A percentile compares a stretch with the other conserved stretches of the same genome.
These are phyloP conservation scores for Penicillium chermesinum DNA, from an alignment of 495 filamentous ascomycete species.

Conservation along the genomic window DNA sequence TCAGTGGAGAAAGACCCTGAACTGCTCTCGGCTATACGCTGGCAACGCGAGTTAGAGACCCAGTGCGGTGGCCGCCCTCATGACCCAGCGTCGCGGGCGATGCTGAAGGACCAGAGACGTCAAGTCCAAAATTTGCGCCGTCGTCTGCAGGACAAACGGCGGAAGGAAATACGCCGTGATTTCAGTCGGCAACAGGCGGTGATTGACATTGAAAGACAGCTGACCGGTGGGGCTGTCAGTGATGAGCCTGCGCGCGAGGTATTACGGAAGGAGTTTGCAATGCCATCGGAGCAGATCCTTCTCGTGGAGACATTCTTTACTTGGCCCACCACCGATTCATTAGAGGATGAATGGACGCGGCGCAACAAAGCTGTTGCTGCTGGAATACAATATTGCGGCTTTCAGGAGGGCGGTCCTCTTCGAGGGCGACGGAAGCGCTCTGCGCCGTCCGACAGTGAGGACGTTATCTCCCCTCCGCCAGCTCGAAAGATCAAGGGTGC, in stretches of 20 bases:
- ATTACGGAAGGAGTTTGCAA: conserved; percentile 15
- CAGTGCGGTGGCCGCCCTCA: conserved; percentile 5
- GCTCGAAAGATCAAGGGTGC: conserved; percentile 13
- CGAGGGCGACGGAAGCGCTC: conserved; percentile 22
- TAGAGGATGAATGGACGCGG: conserved; percentile 21
- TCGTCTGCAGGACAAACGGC: conserved; percentile 14
- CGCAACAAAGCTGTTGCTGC: conserved; percentile 19
- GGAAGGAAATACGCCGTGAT: conserved; percentile 11
- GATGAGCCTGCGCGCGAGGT: conserved; percentile 15
- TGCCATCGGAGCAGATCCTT: conserved; percentile 19
- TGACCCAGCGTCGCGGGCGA: conserved; percentile 6
- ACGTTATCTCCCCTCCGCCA: conserved; percentile 9
- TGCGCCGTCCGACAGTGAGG: conserved; percentile 10
- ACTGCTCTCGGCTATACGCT: conserved; percentile 4
- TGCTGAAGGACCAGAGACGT: conserved; percentile 13
- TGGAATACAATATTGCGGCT: conserved; percentile 16
- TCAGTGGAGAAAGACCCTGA: conserved; percentile 8
- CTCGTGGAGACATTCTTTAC: conserved; percentile 24
- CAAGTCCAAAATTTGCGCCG: conserved; percentile 13
- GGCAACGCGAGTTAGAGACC: conserved; percentile 8
- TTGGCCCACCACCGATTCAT: conserved; percentile 21
- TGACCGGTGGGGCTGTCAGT: conserved; percentile 14
- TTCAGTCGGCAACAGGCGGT: conserved; percentile 18
- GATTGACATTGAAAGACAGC: conserved; percentile 23
- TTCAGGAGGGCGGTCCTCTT: conserved; percentile 21